Conservation (phyloP, 1,139 yeast genomes). For the Hansenula lynferdii region DNA sequence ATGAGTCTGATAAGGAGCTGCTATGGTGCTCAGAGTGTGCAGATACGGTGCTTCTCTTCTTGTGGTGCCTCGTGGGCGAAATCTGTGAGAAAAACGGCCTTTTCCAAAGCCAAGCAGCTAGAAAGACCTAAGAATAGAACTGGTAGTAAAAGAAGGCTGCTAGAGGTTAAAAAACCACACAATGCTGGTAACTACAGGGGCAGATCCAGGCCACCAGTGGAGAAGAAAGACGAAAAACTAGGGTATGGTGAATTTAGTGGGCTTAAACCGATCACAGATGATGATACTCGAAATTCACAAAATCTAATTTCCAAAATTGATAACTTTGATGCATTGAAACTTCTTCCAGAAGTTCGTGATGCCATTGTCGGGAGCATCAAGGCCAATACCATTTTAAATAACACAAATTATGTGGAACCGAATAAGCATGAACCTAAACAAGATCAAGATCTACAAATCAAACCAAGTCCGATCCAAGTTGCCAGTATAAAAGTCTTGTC, state of each 20-base stretch:
- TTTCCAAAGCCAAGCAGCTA: not conserved
- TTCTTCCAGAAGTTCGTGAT: conserved; percentile 63
- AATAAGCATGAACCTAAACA: conserved; percentile 13
- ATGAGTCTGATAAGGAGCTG: not conserved
- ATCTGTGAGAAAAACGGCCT: not conserved
- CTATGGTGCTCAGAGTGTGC: too few relatives aligned
- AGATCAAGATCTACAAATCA: conserved; percentile 21
- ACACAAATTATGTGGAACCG: conserved; percentile 8
- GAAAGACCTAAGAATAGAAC: not conserved
- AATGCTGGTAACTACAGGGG: not conserved
- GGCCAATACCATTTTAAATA: conserved; percentile 29
- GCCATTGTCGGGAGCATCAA: conserved; percentile 59
- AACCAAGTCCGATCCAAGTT: conserved; percentile 63
- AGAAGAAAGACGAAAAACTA: not conserved
- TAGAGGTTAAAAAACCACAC: not conserved
- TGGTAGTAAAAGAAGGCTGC: not conserved
- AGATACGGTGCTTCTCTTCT: too few relatives aligned
- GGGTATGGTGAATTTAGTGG: conserved; percentile 26
- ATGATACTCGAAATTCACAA: conserved; percentile 27
- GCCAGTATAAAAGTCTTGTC: conserved; percentile 49
- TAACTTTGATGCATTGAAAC: conserved; percentile 57
- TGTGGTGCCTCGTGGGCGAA: too few relatives aligned
- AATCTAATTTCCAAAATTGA: conserved; percentile 45
- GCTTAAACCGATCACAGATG: conserved; percentile 25
- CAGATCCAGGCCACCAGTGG: too few relatives aligned